A percentile compares a stretch with the other conserved stretches of the same genome.
phyloP scores from a whole-genome alignment of 2,329 filamentous ascomycete species.

The Corynespora cassiicola region DNA sequence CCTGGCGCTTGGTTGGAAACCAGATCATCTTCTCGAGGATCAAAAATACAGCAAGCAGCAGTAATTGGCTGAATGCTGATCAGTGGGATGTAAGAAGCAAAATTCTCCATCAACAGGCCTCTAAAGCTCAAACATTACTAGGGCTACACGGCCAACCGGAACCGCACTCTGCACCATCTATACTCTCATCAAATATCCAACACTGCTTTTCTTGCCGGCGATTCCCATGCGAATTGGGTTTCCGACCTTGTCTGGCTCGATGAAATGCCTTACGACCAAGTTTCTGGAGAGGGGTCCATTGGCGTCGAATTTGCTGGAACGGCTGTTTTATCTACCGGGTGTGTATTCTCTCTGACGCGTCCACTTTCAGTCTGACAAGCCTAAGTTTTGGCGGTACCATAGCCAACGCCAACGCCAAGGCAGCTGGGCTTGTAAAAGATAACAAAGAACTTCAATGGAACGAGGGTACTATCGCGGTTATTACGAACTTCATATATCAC shows the following conservation, averaged over 20 bases:
- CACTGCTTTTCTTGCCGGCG: constrained; percentile 74
- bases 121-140: constrained; percentile 34
- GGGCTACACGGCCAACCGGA: constrained; percentile 71
- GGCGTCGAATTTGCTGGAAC: constrained; percentile 65
- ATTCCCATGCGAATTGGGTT: constrained; percentile 69
- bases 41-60: constrained; percentile 28
- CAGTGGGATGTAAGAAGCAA: constrained; percentile 59
- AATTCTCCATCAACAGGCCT: neutral
- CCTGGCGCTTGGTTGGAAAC: constrained; percentile 73
- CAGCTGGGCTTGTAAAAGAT: constrained; percentile 35
- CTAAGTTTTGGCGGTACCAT: constrained; percentile 61
- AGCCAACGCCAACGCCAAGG: constrained; percentile 51
- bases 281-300: constrained; percentile 46
- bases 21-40: constrained; percentile 58
- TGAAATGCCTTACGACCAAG: constrained; percentile 41
- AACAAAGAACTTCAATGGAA: constrained; percentile 74
- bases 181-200: constrained; percentile 72
- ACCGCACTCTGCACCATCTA: constrained; percentile 70
- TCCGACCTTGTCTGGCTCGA: constrained; percentile 52
- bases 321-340: constrained; percentile 66
- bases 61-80: constrained; percentile 55
- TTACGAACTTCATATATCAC: constrained; percentile 65
- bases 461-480: constrained; percentile 75
- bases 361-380: too few relatives aligned
- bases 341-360: constrained; percentile 16